These are phyloP conservation scores for Pilatotrama ljubarskyi DNA, from an alignment of 768 basidiomycete species.

Conservation along the genomic window DNA sequence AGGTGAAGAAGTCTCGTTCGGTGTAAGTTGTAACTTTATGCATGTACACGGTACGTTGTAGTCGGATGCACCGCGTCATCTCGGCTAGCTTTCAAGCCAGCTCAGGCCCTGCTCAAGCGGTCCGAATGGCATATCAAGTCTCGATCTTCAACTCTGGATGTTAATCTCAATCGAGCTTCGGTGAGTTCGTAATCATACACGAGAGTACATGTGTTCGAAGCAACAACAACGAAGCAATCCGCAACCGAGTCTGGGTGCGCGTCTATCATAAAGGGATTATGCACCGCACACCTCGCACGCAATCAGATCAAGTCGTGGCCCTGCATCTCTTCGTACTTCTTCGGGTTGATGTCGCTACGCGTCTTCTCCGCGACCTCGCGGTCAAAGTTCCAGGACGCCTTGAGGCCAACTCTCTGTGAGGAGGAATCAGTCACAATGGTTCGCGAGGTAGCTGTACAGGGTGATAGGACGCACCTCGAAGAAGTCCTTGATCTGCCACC, in stretches of 20 bases:
- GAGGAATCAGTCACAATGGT: neutral
- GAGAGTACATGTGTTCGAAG: too few relatives aligned
- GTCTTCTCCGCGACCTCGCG: slow-evolving; percentile 22
- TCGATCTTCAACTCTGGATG: too few relatives aligned
- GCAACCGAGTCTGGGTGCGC: too few relatives aligned
- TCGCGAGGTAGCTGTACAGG: neutral
- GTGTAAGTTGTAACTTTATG: neutral
- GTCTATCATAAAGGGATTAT: neutral
- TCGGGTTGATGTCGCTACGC: slow-evolving; percentile 22
- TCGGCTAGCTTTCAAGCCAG: too few relatives aligned
- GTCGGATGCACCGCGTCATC: neutral
- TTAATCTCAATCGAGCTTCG: too few relatives aligned
- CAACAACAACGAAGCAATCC: too few relatives aligned
- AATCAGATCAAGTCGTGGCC: slow-evolving; percentile 22
- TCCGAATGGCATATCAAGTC: too few relatives aligned
- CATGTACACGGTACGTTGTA: neutral
- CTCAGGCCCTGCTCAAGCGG: too few relatives aligned
- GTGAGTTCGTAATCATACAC: neutral
- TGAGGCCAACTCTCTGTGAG: slow-evolving; percentile 25
- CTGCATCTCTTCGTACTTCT: slow-evolving; percentile 27
- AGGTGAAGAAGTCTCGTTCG: neutral
- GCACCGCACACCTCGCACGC: neutral
- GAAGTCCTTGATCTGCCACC: slow-evolving; percentile 31
- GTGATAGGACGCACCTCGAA: slow-evolving; percentile 23
- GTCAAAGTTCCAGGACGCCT: slow-evolving; percentile 25